Evolutionary conservation across 306 rosid genomes (phyloP), one percentile per base, ranked within the genome.

Genomic region (Mucuna pruriens): DNA sequence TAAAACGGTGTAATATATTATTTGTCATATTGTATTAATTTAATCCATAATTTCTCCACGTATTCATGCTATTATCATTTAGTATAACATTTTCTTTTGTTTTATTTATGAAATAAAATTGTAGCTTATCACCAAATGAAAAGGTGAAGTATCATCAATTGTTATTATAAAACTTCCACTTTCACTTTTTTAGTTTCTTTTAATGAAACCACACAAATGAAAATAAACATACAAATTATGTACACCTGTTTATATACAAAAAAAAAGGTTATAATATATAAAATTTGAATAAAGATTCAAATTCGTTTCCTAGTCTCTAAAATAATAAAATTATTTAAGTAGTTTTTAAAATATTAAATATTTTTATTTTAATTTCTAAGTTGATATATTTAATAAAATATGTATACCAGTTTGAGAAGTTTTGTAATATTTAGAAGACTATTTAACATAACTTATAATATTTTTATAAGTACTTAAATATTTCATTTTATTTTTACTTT

Each of bases 71-170:
- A 25, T 25, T 25, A 36, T 23, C 42, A 20, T 58, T 71, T 7
- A 7, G 29, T 58, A 9, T 33, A 4, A 39, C 36, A 1, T 16
- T 34, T 48, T 38, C 7, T 33, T 12, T 45, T 23, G 16, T 34
- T 15, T 48, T 42, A 26, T 5, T 26, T 2, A 49, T 15, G 19
- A 23, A 23, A 48, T 62, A n/a, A 22, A 61, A 2, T 39, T 74
- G 16, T 81, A 19, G 61, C 12, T 40, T 13, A 64, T 74, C 22
- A 68, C 74, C 74, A 17, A 65, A 68, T 22, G 12, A 39, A 40
- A 19, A 29, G 34, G 67, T 38, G 40, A 71, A 51, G 23, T 25
- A 3, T 69, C 15, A 45, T 45, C 25, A 15, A 60, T 1, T 60
- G 36, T 62, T 16, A 6, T 62, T 16, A 29, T 15, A 15, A 34